These are phyloP conservation scores for Alisma plantagoaquatica DNA, from an alignment of 106 monocot genomes.

Conservation along the genomic window DNA sequence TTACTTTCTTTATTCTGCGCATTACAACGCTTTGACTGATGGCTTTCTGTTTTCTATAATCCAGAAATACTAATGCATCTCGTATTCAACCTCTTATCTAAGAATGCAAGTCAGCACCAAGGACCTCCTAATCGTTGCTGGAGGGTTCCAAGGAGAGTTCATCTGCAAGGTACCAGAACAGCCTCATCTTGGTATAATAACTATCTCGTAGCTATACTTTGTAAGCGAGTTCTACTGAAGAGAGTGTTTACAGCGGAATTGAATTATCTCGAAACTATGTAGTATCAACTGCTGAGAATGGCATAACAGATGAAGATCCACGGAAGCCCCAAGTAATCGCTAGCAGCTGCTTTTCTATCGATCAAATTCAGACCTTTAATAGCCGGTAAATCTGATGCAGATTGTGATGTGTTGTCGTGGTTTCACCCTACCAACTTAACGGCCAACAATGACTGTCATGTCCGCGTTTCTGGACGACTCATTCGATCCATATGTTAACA, in stretches of 20 bases:
- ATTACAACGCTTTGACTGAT: not conserved
- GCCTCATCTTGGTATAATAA: no score
- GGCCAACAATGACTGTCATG: constrained; percentile 67
- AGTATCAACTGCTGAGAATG: constrained; percentile 56
- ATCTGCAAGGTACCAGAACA: constrained; percentile 46
- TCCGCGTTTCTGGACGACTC: constrained; percentile 76
- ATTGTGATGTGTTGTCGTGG: constrained; percentile 41
- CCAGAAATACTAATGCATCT: constrained; percentile 21
- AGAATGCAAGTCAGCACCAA: constrained; percentile 44
- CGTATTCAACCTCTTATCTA: constrained; percentile 24
- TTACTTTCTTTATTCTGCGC: not conserved
- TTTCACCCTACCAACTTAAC: constrained; percentile 35
- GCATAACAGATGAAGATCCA: constrained; percentile 70
- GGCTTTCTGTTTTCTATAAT: not conserved
- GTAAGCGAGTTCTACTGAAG: no score
- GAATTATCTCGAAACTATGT: constrained; percentile 52
- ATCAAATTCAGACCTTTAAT: no score
- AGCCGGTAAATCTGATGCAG: no score
- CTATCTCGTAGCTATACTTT: no score
- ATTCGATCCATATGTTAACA: no score
- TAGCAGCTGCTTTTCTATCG: no score
- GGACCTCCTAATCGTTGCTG: constrained; percentile 44
- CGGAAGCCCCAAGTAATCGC: constrained; percentile 34
- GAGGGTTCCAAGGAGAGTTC: constrained; percentile 60
- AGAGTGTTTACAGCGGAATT: constrained; percentile 43